These are phyloP conservation scores for Acacia acuminata DNA, from an alignment of 306 rosid species.

Conservation along the genomic window DNA sequence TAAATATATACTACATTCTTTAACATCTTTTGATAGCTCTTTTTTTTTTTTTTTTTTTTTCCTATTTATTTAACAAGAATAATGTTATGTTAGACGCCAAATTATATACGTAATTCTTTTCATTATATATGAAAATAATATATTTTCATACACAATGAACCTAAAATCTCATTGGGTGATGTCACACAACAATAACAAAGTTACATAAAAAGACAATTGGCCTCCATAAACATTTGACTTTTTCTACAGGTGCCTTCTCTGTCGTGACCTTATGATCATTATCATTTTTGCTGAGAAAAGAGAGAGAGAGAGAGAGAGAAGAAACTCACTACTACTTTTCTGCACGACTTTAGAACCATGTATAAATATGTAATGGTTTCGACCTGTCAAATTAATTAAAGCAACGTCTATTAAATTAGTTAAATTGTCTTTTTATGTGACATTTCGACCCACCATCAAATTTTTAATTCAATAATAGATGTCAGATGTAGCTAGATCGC, in stretches of 20 bases:
- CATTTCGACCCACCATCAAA: background rate
- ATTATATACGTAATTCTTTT: background rate
- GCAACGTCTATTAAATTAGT: background rate
- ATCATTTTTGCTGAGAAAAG: background rate
- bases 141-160: background rate
- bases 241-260: background rate
- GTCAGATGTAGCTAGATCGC: background rate
- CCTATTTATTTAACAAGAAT: background rate
- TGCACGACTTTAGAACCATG: background rate
- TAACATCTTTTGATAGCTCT: too few relatives aligned
- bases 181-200: background rate
- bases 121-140: background rate
- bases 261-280: background rate
- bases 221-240: background rate
- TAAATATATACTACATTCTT: too few relatives aligned
- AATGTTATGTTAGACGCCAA: background rate
- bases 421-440: background rate
- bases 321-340: background rate
- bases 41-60: fast-evolving
- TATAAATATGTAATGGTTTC: background rate
- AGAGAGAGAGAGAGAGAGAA: background rate
- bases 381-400: background rate
- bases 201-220: background rate
- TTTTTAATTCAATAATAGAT: background rate
- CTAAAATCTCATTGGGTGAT: background rate